A percentile compares a stretch with the other conserved stretches of the same genome.
Conservation (phyloP, 1,139 yeast genomes). For the Candida anutae region DNA sequence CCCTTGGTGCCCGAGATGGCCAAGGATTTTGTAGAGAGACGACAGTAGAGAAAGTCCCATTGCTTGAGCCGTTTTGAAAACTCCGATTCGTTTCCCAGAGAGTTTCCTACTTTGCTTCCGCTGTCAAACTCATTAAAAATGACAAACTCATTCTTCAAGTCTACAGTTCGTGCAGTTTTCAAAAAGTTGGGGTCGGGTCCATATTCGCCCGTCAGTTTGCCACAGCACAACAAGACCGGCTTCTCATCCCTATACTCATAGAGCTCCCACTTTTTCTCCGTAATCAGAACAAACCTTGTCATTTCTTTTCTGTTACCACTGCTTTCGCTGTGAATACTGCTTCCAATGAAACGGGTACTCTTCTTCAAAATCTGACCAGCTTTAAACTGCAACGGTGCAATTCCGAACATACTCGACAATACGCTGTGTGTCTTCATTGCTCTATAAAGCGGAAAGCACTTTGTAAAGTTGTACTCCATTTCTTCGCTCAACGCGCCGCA, state of each 20-base stretch:
- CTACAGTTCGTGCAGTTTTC: constrained; percentile 12
- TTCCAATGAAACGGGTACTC: constrained; percentile 40
- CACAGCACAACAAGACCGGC: constrained; percentile 61
- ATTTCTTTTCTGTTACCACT: too few species aligned
- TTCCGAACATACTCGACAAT: constrained; percentile 46
- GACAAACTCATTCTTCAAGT: constrained; percentile 14
- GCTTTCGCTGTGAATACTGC: constrained; percentile 53
- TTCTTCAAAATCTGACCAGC: constrained; percentile 35
- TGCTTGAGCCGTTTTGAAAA: constrained; percentile 22
- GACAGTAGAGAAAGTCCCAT: constrained; percentile 66
- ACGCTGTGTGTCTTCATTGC: constrained; percentile 59
- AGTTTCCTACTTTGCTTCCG: constrained; percentile 9
- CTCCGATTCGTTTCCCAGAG: constrained; percentile 11
- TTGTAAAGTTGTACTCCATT: constrained; percentile 60
- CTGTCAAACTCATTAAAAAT: constrained; percentile 28
- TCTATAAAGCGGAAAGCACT: constrained; percentile 78
- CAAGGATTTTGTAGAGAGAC: constrained; percentile 51
- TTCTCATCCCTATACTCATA: constrained; percentile 42
- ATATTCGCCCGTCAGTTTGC: constrained; percentile 60
- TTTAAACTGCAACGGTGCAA: constrained; percentile 27
- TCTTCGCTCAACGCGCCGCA: constrained; percentile 24
- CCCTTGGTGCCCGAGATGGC: constrained; percentile 74
- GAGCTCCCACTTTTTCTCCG: constrained; percentile 68
- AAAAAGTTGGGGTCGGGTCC: constrained; percentile 41
- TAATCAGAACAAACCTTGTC: constrained; percentile 54